Evolutionary conservation across 2,329 filamentous ascomycete species (phyloP).

Genomic region (Epicoccum nigrum): DNA sequence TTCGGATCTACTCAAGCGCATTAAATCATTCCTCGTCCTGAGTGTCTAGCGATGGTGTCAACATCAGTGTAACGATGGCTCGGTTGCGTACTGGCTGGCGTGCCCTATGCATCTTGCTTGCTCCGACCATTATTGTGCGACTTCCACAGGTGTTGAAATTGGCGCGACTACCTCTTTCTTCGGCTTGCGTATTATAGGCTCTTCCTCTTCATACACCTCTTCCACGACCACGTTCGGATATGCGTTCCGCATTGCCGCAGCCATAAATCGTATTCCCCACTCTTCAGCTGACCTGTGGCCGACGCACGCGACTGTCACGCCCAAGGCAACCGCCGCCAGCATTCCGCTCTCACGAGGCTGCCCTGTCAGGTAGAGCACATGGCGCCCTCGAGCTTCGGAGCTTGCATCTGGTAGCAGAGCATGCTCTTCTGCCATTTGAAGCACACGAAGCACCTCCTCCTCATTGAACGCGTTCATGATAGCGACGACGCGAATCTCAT

Average conservation of each 20-base stretch:
- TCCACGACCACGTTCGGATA: slow-evolving; percentile 42
- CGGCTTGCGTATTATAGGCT: not conserved
- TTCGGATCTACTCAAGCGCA: too few species aligned
- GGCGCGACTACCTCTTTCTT: not conserved
- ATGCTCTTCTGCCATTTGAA: slow-evolving; percentile 33
- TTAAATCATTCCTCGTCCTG: too few species aligned
- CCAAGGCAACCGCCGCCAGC: slow-evolving; percentile 37
- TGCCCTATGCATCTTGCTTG: not conserved
- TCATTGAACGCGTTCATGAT: slow-evolving; percentile 52
- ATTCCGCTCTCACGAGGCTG: slow-evolving; percentile 44
- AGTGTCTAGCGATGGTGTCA: too few species aligned
- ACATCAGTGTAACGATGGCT: too few species aligned
- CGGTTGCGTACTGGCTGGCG: too few species aligned
- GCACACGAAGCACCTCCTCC: slow-evolving; percentile 45
- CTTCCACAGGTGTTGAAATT: not conserved
- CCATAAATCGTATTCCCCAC: slow-evolving; percentile 49
- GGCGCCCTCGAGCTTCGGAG: slow-evolving; percentile 26
- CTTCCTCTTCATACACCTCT: slow-evolving; percentile 47
- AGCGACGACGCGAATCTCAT: slow-evolving; percentile 38
- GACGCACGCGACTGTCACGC: slow-evolving; percentile 47
- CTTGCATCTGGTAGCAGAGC: slow-evolving; percentile 30
- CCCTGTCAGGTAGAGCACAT: slow-evolving; percentile 49
- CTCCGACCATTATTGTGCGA: not conserved
- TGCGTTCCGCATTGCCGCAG: slow-evolving; percentile 29
- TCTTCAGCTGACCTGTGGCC: slow-evolving; percentile 49